Evolutionary conservation across 495 filamentous ascomycete genomes (phyloP).

Genomic region (Penicillium malachiteum): DNA sequence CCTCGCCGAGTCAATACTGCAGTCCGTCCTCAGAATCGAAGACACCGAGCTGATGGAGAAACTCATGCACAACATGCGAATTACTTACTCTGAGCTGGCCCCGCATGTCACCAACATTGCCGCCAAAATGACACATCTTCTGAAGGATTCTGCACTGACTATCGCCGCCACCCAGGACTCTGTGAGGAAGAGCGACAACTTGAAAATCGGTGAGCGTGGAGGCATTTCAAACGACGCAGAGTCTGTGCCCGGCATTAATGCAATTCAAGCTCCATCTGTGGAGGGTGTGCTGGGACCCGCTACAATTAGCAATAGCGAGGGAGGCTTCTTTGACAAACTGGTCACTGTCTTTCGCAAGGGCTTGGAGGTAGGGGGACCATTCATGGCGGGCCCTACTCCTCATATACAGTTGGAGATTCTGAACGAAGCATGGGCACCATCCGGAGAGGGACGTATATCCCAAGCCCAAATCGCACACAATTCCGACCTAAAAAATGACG

Average conservation of each 20-base stretch:
- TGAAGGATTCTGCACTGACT: not conserved
- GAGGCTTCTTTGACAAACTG: not conserved
- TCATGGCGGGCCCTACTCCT: not conserved
- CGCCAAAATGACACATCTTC: not conserved
- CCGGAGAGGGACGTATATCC: not conserved
- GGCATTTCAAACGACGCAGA: not conserved
- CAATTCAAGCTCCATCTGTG: not conserved
- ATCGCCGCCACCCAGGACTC: not conserved
- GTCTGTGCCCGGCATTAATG: not conserved
- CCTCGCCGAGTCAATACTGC: not conserved
- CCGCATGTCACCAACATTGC: not conserved
- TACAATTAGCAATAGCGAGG: not conserved
- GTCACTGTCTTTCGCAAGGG: not conserved
- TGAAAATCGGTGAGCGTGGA: not conserved
- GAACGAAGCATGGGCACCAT: not conserved
- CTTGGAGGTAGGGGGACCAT: not conserved
- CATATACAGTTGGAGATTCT: not conserved
- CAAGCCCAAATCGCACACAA: no score
- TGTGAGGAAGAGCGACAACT: not conserved
- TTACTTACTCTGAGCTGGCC: not conserved
- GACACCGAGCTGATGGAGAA: not conserved
- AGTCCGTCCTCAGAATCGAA: not conserved
- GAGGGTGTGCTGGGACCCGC: not conserved
- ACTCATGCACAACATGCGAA: not conserved
- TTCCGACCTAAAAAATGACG: not conserved